Evolutionary conservation across 768 basidiomycete species (phyloP).

Genomic region (Lyophyllum decastes): DNA sequence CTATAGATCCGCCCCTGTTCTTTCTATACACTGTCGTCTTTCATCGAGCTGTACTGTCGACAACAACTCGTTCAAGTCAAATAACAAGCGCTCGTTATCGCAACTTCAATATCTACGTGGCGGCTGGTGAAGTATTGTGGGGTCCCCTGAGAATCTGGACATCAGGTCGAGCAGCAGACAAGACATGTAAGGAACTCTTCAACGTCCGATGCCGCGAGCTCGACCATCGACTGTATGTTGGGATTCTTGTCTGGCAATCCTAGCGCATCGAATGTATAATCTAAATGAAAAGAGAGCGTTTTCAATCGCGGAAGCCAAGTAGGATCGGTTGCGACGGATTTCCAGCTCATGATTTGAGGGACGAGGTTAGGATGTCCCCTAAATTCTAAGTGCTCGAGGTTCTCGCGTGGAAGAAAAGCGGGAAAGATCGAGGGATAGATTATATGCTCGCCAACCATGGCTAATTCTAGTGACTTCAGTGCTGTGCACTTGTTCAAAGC

Average conservation of each 20-base stretch:
- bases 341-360: no score
- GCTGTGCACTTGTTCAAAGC: no score
- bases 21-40: slow-evolving; percentile 7
- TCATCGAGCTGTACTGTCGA: slow-evolving; percentile 4
- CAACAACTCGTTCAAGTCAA: background rate
- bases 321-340: no score
- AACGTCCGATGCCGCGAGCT: background rate
- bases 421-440: no score
- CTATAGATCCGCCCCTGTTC: background rate
- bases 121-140: background rate
- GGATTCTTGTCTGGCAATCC: background rate
- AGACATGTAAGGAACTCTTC: no score
- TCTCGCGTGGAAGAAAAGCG: no score
- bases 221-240: background rate
- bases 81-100: background rate
- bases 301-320: no score
- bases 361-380: no score
- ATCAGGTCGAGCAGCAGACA: background rate
- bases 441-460: no score
- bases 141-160: no score
- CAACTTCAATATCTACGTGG: background rate
- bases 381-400: no score
- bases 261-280: background rate
- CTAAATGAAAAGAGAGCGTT: background rate
- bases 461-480: no score